Base-by-base conservation (phyloP, 208 protist genomes). In the Herpetomonas samuelpessoai region DNA sequence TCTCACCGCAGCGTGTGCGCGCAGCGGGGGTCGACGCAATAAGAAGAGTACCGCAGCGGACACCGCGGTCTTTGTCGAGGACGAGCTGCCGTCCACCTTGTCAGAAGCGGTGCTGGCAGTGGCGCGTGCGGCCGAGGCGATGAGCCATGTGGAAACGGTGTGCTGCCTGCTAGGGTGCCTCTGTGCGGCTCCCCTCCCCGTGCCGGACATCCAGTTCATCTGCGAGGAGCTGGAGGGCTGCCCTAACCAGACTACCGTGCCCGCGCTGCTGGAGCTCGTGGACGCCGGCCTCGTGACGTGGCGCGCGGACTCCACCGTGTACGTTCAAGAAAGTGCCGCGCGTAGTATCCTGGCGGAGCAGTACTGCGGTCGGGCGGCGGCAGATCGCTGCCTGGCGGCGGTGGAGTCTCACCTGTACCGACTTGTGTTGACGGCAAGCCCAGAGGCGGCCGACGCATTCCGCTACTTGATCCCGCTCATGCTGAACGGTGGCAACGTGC, bases 321-420 rank as follows among this genome's bases (percentile, higher is more conserved):
- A 79, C 55, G 57, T 95, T 14, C 59, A 71, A 18, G 66, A 82
- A 39, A 61, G 59, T 10, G 56, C 66, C 26, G 58, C 92, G 26
- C 74, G 74, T n/a, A 50, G 54, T 12, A 64, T 74, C 24, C 68
- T 90, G 3, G 35, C 14, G 35, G 35, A 41, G 35, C 35, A 14
- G 35, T 41, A 41, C 35, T n/a, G n/a, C n/a, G n/a, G n/a, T n/a
- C n/a, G n/a, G n/a, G 14, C 22, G 22, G 65, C 79, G 26, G 63
- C 81, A 46, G 76, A 91, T 50, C 70, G 45, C 47, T 71, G 89
- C 16, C 85, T 78, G 47, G 81, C 86, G 57, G 55, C 89, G 22
- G 79, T 95, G 10, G 85, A 92, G 69, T 84, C 69, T 4, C 85
- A 95, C 59, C 61, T 95, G 2, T 76, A 83, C 64, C 78, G 83